Base-by-base conservation (phyloP, 352 stramenopile species). In the Halophytophthora polymorphica region DNA sequence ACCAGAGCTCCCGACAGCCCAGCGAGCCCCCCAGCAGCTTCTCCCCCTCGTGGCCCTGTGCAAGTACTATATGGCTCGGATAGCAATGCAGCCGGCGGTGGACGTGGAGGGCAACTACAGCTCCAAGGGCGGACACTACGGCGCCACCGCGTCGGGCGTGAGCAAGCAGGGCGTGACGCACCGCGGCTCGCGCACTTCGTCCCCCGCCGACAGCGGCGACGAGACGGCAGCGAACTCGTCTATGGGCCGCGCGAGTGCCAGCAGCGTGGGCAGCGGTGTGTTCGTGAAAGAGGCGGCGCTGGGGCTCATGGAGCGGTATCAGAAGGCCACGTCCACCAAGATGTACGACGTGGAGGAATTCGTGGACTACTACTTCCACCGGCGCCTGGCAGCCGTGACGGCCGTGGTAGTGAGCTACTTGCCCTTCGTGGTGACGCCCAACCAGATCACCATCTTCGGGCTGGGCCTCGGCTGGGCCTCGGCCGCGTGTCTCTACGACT, bases 271-370 rank as follows among this genome's bases (percentile, higher is more conserved):
- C 28, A 40, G 58, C 2, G 52, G 55, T 22, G 50, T 64, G 8
- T 42, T 68, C n/a, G 18, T 55, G 22, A 67, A 74, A 51, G 50
- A 74, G 28, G 17, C 56, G 2, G 58, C 69, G 39, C 58, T 83
- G 60, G 64, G 59, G 8, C 44, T 90, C 21, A 33, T 85, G 29
- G 65, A 91, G 45, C 77, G 82, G 21, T 93, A 93, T 60, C 54
- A 83, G 40, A 77, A 70, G 38, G 82, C 82, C 25, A 86, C 73
- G 39, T 77, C 62, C 36, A 90, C 79, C 43, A 93, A 93, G 61
- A 90, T 93, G 82, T 93, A 90, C 65, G 82, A 93, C 51, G 82
- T 93, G 40, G 82, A 93, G 54, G 82, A 93, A 71, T 64, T 93
- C 17, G 67, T 93, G 19, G 82, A 93, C 55, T 93, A 83, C 52